Conservation (phyloP, 805 yeast genomes). For the Starmerella riodocensis region DNA sequence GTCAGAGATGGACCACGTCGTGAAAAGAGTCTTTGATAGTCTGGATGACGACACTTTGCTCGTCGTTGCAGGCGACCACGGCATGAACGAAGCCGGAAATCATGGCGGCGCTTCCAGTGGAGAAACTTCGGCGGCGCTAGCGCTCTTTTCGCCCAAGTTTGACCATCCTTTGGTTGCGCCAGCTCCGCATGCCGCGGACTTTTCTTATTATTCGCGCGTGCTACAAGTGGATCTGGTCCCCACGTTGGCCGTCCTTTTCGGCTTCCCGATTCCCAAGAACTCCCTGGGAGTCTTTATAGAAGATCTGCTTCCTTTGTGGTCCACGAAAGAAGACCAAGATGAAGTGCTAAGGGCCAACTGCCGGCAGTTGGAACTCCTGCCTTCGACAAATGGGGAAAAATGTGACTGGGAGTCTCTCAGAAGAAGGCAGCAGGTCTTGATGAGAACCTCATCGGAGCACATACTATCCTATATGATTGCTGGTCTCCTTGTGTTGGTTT, state of each 20-base stretch:
- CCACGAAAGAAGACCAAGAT: conserved; percentile 11
- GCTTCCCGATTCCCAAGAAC: conserved; percentile 57
- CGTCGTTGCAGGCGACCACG: conserved; percentile 84
- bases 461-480: conserved; percentile 37
- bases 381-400: neutral
- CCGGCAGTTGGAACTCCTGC: conserved; percentile 8
- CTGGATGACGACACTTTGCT: conserved; percentile 43
- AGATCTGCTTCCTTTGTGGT: conserved; percentile 44
- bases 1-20: conserved; percentile 65
- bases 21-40: conserved; percentile 38
- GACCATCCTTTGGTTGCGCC: conserved; percentile 20
- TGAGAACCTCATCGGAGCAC: conserved; percentile 52
- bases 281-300: conserved; percentile 59
- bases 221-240: conserved; percentile 68
- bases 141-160: conserved; percentile 54
- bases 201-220: conserved; percentile 38
- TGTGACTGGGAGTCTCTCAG: conserved; percentile 26
- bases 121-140: conserved; percentile 78
- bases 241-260: conserved; percentile 45
- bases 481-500: conserved; percentile 30
- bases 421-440: conserved; percentile 27
- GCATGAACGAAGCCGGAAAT: conserved; percentile 84
- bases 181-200: conserved; percentile 32
- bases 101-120: conserved; percentile 93
- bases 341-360: conserved; percentile 22